Base-by-base conservation (phyloP, 108 stramenopile genomes). In the Mediolabrus comicus region DNA sequence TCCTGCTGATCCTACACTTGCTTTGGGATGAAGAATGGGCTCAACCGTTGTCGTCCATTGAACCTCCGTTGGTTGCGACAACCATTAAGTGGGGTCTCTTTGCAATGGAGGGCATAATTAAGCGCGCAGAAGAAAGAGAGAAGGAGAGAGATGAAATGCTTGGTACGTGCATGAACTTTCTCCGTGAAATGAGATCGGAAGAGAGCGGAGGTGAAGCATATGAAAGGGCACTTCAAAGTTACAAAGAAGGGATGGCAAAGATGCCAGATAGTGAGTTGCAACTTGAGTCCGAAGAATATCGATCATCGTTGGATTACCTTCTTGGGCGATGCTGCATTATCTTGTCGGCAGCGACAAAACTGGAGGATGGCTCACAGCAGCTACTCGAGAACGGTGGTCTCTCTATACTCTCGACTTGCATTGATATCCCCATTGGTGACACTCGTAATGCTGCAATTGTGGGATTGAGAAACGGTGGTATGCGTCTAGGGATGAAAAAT, bases 21-120 rank as follows among this genome's bases (percentile, higher is more conserved):
- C 57, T 58, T 58, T 58, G 29, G 57, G 57, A 58, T 31, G 57
- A 58, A 12, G 57, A 58, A 58, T 58, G 57, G 57, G 32, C 16
- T 9, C 28, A 58, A 29, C 57, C 57, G 10, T 14, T 58, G 2
- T 58, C 57, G 31, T 32, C 25, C n/a, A 58, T 58, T 32, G 16
- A 58, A 32, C 57, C 57, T 58, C 28, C 16, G 9, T 10, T 58
- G 9, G 16, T 27, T 27, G n/a, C 29, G 1, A 58, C 57, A 31
- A 17, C 28, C 2, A 58, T 58, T 29, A 58, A 27, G 30, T 58
- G 57, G 57, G 25, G 30, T 5, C 57, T 58, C 1, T 58, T 32
- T 31, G 25, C 57, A 31, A 58, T 58, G 57, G 27, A 58, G 10
- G 14, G 29, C 13, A 58, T 58, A 8, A 29, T 27, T 31, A 14